Evolutionary conservation across 371 early-diverging fungal genomes (phyloP).

Genomic region (Lichtheimia hyalospora): DNA sequence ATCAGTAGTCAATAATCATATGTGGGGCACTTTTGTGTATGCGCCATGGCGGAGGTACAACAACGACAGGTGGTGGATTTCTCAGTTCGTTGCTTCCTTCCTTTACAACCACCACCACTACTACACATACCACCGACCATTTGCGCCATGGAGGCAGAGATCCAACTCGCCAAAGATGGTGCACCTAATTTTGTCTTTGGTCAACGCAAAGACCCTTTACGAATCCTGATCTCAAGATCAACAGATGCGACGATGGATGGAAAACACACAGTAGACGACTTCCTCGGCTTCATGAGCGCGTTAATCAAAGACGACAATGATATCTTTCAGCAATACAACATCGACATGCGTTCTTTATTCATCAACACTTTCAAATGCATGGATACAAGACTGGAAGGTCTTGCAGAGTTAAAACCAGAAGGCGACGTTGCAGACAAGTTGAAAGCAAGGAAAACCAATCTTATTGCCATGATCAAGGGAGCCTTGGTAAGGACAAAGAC

Average conservation of each 20-base stretch:
- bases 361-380: constrained; percentile 34
- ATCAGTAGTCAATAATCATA: too few species aligned
- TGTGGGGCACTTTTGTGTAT: too few species aligned
- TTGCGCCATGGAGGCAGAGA: background rate
- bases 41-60: too few species aligned
- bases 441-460: constrained; percentile 15
- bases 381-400: constrained; percentile 29
- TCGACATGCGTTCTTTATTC: constrained; percentile 22
- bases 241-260: constrained; percentile 26
- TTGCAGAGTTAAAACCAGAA: constrained; percentile 27
- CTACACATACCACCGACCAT: background rate
- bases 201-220: constrained; percentile 10
- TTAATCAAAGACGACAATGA: constrained; percentile 28
- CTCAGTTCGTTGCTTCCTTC: background rate
- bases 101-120: background rate
- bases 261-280: constrained; percentile 25
- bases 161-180: background rate
- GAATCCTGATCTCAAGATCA: constrained; percentile 19
- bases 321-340: constrained; percentile 15
- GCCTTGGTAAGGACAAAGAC: constrained; percentile 24
- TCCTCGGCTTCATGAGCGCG: constrained; percentile 24
- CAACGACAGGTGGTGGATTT: background rate
- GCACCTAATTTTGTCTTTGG: background rate
- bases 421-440: constrained; percentile 8
- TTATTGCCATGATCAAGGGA: constrained; percentile 31